Evolutionary conservation across 2,329 filamentous ascomycete species (phyloP), one percentile per base, ranked within the genome.

Genomic region (Sporothrix euskadiensis): DNA sequence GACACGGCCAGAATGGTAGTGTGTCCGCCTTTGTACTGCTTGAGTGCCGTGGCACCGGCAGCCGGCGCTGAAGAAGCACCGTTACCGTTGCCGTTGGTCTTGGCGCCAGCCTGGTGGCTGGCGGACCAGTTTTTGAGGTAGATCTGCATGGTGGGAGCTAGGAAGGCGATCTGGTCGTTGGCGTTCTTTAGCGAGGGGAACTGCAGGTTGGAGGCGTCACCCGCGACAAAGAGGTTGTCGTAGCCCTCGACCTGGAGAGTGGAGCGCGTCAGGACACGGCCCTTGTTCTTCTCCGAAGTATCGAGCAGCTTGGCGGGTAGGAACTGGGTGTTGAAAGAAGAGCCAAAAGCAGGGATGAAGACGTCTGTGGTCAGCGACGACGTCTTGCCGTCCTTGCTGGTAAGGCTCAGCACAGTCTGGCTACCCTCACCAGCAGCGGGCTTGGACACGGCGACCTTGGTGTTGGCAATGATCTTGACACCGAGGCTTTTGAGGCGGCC

Each of bases 311-410:
- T 16, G 5, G 68, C 14, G 0, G 80, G 80, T 16, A 80, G 49
- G 71, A 78, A 81, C 10, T 73, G 69, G 74, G 73, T 82, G 79
- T 88, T 88, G 73, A 83, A 81, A 0, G 78, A 69, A 4, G 83
- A 74, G 59, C 87, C 87, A 49, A 82, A 84, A 0, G 85, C 82
- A 0, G 86, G 85, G 16, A 88, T 78, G 77, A 85, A 84, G 0
- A 86, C 79, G 73, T 77, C 76, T 19, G 66, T 30, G 52, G 68
- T 68, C 7, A 71, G 44, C 41, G 63, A 49, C 12, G 49, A 69
- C 10, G 41, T 57, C 32, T 74, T 74, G 35, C 72, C 59, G 35
- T 72, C 74, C 47, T 57, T 47, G 9, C 30, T 22, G 8, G 49
- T 39, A 1, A 76, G 75, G 12, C 26, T 56, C 35, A 75, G 39